Evolutionary conservation across 2,329 filamentous ascomycete species (phyloP).

Genomic region (Xylaria arbuscula): DNA sequence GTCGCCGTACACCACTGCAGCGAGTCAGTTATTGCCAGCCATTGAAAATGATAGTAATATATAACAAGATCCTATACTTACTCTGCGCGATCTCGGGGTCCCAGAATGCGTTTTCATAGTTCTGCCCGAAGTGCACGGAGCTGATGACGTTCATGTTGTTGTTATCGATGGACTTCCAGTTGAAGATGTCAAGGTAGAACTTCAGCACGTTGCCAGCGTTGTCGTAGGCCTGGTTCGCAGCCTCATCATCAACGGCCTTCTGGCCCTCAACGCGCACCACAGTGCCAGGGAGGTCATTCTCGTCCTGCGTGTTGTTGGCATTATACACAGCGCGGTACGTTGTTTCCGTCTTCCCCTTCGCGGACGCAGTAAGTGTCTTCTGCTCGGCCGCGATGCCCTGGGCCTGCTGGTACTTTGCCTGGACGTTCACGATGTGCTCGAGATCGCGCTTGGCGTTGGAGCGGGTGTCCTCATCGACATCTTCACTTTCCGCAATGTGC

Average conservation of each 20-base stretch:
- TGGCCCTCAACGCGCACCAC: conserved; percentile 58
- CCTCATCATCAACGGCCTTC: conserved; percentile 53
- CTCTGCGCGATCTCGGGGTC: conserved; percentile 59
- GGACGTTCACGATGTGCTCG: conserved; percentile 52
- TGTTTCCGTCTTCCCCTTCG: conserved; percentile 43
- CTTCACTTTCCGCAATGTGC: conserved; percentile 53
- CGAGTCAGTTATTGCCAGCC: neutral
- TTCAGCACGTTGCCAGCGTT: conserved; percentile 61
- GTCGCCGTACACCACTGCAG: conserved; percentile 64
- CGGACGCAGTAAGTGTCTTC: conserved; percentile 36
- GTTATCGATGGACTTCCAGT: conserved; percentile 65
- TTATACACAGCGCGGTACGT: conserved; percentile 60
- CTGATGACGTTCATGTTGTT: conserved; percentile 61
- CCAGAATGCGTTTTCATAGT: conserved; percentile 67
- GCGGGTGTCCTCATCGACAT: conserved; percentile 55
- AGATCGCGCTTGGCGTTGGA: conserved; percentile 54
- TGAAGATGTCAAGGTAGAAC: conserved; percentile 62
- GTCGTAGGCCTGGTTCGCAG: conserved; percentile 61
- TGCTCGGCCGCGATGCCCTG: conserved; percentile 43
- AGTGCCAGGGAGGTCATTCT: conserved; percentile 56
- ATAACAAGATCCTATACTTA: neutral
- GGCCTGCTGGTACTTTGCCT: conserved; percentile 48
- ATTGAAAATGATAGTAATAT: neutral
- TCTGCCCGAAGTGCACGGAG: conserved; percentile 63
- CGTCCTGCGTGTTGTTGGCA: conserved; percentile 53